Conservation (phyloP, 176 grass and related monocot genomes). For the Paspalum notatum region DNA sequence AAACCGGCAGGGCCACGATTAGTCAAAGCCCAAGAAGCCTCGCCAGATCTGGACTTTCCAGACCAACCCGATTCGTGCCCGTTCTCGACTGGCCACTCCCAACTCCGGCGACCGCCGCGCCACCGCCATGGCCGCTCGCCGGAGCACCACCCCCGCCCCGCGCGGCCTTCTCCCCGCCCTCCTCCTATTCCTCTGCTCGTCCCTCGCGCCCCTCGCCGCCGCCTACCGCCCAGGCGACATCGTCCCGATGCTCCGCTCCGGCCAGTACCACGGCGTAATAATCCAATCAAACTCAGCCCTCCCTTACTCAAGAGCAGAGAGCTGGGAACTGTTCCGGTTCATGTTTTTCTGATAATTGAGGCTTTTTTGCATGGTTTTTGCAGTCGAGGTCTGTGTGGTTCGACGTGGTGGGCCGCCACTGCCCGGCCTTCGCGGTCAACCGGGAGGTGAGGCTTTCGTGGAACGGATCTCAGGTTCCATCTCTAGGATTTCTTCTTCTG, state of each 20-base stretch:
- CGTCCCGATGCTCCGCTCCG: constrained; percentile 83
- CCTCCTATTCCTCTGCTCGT: constrained; percentile 41
- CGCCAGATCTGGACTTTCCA: constrained; percentile 34
- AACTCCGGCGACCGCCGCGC: constrained; percentile 41
- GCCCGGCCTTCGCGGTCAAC: constrained; percentile 88
- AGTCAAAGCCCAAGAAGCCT: constrained; percentile 26
- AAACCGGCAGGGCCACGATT: neutral
- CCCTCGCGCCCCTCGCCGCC: constrained; percentile 31
- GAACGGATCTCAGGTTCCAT: neutral
- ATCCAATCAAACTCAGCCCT: constrained; percentile 23
- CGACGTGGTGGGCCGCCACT: constrained; percentile 91
- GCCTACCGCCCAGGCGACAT: constrained; percentile 86
- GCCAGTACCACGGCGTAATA: constrained; percentile 94
- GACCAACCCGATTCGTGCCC: neutral
- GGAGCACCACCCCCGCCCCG: neutral
- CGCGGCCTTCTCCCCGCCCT: neutral
- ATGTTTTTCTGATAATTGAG: constrained; percentile 41
- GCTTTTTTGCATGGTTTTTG: constrained; percentile 13
- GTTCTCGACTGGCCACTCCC: constrained; percentile 8
- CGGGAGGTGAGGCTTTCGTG: constrained; percentile 67
- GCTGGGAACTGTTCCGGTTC: too few relatives aligned
- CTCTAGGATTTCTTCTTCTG: constrained; percentile 3
- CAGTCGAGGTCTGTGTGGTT: constrained; percentile 85
- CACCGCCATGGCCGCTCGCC: constrained; percentile 55
- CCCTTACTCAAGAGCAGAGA: neutral